Conservation (phyloP, 306 rosid species). For the Pterocarpus santalinus region DNA sequence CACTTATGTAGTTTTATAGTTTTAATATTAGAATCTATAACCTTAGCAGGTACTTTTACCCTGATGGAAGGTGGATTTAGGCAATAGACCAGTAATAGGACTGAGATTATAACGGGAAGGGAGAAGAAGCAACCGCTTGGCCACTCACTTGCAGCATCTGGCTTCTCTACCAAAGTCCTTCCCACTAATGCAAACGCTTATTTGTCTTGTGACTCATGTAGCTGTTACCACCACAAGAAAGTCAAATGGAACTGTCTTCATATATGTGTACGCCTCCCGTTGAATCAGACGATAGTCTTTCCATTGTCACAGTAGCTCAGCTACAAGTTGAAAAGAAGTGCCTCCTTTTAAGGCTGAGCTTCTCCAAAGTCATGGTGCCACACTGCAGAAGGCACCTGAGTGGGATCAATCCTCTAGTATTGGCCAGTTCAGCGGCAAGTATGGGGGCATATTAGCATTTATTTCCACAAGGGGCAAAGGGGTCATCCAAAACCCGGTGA, state of each 20-base stretch:
- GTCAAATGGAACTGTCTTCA: constrained; percentile 81
- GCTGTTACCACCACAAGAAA: constrained; percentile 69
- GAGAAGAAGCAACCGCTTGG: constrained; percentile 80
- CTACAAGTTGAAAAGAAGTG: constrained; percentile 74
- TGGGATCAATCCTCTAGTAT: constrained; percentile 48
- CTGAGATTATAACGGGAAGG: constrained; percentile 84
- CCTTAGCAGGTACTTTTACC: constrained; percentile 7
- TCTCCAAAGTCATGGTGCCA: constrained; percentile 56
- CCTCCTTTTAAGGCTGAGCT: constrained; percentile 55
- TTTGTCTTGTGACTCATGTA: constrained; percentile 58
- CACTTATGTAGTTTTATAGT: too few species aligned
- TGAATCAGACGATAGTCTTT: constrained; percentile 76
- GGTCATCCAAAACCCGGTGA: constrained; percentile 56
- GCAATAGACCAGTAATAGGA: constrained; percentile 90
- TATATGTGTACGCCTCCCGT: constrained; percentile 90
- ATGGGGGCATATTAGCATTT: constrained; percentile 36
- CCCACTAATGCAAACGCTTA: constrained; percentile 72
- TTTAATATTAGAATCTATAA: background rate
- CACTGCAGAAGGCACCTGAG: constrained; percentile 44
- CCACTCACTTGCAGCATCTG: constrained; percentile 85
- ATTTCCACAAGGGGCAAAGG: constrained; percentile 40
- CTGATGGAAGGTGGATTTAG: constrained; percentile 79
- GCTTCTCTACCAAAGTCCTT: constrained; percentile 79
- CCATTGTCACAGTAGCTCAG: constrained; percentile 89
- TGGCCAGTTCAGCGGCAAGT: constrained; percentile 8